Evolutionary conservation across 805 yeast genomes (phyloP).

Genomic region (Candida ulmi): DNA sequence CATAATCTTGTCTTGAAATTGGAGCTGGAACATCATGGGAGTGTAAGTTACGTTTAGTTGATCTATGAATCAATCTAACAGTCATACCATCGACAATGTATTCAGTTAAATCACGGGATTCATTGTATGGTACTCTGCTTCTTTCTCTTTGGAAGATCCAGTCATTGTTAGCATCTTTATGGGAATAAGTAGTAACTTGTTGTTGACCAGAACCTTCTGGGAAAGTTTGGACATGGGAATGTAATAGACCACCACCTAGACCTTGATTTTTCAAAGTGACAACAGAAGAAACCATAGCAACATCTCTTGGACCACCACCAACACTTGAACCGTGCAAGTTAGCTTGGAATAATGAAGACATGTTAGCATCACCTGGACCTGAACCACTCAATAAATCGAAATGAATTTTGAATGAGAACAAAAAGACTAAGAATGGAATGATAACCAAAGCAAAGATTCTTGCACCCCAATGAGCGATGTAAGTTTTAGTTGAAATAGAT

Average conservation of each 20-base stretch:
- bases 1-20: slow-evolving; percentile 45
- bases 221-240: slow-evolving; percentile 66
- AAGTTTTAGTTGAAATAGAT: slow-evolving; percentile 42
- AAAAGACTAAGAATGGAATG: slow-evolving; percentile 57
- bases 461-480: slow-evolving; percentile 59
- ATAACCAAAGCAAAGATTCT: slow-evolving; percentile 58
- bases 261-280: slow-evolving; percentile 57
- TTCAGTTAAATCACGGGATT: slow-evolving; percentile 21
- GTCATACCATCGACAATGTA: slow-evolving; percentile 52
- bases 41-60: slow-evolving; percentile 63
- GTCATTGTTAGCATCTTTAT: slow-evolving; percentile 67
- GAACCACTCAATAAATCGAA: slow-evolving; percentile 66
- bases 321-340: slow-evolving; percentile 62
- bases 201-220: slow-evolving; percentile 78
- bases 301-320: slow-evolving; percentile 60
- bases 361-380: slow-evolving; percentile 77
- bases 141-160: slow-evolving; percentile 55
- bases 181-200: slow-evolving; percentile 76
- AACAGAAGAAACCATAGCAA: slow-evolving; percentile 49
- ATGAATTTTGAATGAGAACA: slow-evolving; percentile 67
- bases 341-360: slow-evolving; percentile 81
- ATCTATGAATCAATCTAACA: slow-evolving; percentile 57
- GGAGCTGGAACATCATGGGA: slow-evolving; percentile 66
- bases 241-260: slow-evolving; percentile 65
- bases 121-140: slow-evolving; percentile 28